Percentiles rank a stretch among this genome's conserved stretches.
Evolutionary conservation across 805 yeast genomes (phyloP).

Genomic region (Starmerella sirachaensis): DNA sequence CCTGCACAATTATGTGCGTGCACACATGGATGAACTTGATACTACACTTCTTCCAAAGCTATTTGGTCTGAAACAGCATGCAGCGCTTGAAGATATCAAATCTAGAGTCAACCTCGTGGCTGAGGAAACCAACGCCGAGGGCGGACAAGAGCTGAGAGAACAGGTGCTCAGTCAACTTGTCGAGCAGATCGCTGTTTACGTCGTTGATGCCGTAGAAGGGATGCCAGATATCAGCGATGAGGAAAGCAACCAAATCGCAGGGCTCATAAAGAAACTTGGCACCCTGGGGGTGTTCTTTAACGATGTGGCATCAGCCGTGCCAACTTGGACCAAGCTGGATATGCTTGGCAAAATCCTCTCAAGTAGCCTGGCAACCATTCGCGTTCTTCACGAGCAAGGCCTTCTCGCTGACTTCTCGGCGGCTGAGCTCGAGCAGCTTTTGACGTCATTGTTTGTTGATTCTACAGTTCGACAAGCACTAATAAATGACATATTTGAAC

Average conservation of each 20-base stretch:
- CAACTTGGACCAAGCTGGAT: slow-evolving; percentile 31
- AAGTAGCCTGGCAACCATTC: slow-evolving; percentile 26
- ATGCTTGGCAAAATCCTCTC: slow-evolving; percentile 27
- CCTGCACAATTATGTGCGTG: slow-evolving; percentile 9
- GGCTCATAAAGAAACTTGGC: slow-evolving; percentile 11
- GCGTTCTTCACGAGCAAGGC: slow-evolving; percentile 22
- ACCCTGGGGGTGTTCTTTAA: slow-evolving; percentile 17
- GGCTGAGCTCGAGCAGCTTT: slow-evolving; percentile 25
- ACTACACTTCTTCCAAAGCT: slow-evolving; percentile 10
- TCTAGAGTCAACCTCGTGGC: slow-evolving; percentile 12
- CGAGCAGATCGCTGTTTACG: slow-evolving; percentile 22
- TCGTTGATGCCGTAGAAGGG: slow-evolving; percentile 19
- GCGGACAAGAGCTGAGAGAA: slow-evolving; percentile 19
- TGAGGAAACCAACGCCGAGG: slow-evolving; percentile 12
- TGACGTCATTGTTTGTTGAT: slow-evolving; percentile 29
- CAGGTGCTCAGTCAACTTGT: slow-evolving; percentile 27
- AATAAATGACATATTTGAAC: slow-evolving; percentile 7
- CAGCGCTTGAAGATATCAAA: slow-evolving; percentile 4
- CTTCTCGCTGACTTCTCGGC: slow-evolving; percentile 28
- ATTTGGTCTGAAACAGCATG: not conserved
- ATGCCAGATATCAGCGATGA: slow-evolving; percentile 26
- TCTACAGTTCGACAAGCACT: slow-evolving; percentile 24
- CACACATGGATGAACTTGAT: slow-evolving; percentile 4
- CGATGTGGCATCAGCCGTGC: slow-evolving; percentile 20
- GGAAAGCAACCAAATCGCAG: slow-evolving; percentile 20